Evolutionary conservation across 305 asterid species (phyloP), one percentile per base, ranked within the genome.

Genomic region (Fraxinus platypoda): DNA sequence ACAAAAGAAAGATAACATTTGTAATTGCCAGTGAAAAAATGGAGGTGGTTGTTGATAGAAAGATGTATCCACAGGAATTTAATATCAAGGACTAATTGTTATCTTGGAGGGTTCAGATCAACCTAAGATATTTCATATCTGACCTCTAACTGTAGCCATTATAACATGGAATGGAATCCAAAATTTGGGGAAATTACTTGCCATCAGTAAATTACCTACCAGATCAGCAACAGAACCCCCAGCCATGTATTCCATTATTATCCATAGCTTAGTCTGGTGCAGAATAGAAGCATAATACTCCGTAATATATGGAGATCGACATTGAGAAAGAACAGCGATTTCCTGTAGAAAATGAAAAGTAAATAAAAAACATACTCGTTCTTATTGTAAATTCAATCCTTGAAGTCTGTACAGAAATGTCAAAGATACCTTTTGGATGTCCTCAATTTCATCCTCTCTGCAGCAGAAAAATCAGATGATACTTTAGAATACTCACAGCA

Each of bases 171-270:
- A 75, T 26, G 76, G 70, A 57, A 8, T 81, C 57, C 23, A 43
- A 75, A 78, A 78, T 70, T 68, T 62, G 74, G 59, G 81, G 30
- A 52, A 31, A 72, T 31, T 57, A 8, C 59, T 76, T 62, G 26
- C 23, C 57, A 68, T 79, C 57, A 78, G 59, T 64, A 72, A 81
- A 81, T 73, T 77, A 86, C 91, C 83, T 89, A 95, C 98, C 90
- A 95, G 87, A 88, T 95, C 98, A 82, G 98, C 98, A 82, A 95
- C 98, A 84, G 98, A 95, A 74, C 98, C 98, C 83, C 98, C 98
- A 87, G 98, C 98, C 98, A 95, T 95, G 93, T 90, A 95, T 88
- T 95, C 98, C 98, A 95, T 93, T 87, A 95, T 91, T 86, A 95
- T 93, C 98, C 98, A 95, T 59, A 95, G 92, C 89, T 93, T 95